Evolutionary conservation across 2,329 filamentous ascomycete species (phyloP), one percentile per base, ranked within the genome.

Genomic region (Verticillium dahliae): DNA sequence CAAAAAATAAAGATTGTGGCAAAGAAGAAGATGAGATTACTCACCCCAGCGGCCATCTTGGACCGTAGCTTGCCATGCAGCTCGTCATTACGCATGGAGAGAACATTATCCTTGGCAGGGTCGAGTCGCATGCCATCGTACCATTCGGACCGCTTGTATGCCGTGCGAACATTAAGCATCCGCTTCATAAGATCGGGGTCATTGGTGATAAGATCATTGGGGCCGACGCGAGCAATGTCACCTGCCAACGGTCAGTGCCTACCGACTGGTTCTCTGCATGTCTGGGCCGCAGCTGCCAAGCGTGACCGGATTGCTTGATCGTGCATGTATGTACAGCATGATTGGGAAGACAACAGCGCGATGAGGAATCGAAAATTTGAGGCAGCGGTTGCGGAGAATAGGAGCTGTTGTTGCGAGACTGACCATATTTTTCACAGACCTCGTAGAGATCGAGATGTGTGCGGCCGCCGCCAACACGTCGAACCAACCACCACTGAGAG

Each of bases 71-170:
- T 67, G 9, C 67, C 70, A 68, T 80, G 82, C 56, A 72, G 70
- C 14, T 68, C 74, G 50, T 81, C 80, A 61, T 85, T 75, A 52
- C 78, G 74, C 41, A 78, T 73, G 0, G 80, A 82, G 39, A 85
- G 78, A 6, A 86, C 75, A 62, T 81, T 84, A 64, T 85, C 80
- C 33, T 78, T 73, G n/a, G 80, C 75, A 0, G 81, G 80, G 62
- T 86, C 79, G 63, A 88, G 75, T 14, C 78, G 76, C 61, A 81
- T 74, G 4, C 75, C 78, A 61, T 76, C 72, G 66, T 84, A 84
- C 74, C 80, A 84, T 1, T 65, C 65, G 0, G 72, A 73, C 1
- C 76, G 73, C 2, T 64, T 69, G 62, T 79, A 80, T 6, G 63
- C 61, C 33, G 73, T 74, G 13, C 76, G 72, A 2, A 74, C 76